Percentiles rank a stretch among this genome's conserved stretches.
Evolutionary conservation across 805 yeast species (phyloP).

Genomic region (Candida ovalis): DNA sequence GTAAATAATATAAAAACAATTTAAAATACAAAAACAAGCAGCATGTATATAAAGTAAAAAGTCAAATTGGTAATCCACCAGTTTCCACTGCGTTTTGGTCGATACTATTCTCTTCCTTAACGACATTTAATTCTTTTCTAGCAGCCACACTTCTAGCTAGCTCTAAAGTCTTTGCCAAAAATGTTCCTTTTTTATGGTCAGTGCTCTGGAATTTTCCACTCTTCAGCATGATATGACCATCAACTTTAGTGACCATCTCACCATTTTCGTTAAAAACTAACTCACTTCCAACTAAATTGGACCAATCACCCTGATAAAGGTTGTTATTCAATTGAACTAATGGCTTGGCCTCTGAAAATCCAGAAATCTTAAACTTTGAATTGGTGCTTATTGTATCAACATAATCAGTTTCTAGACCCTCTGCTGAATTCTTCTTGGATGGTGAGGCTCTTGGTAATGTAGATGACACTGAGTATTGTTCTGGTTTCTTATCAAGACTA

Average conservation of each 20-base stretch:
- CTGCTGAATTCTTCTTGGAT: constrained; percentile 5
- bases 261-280: constrained; percentile 35
- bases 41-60: not conserved
- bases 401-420: constrained; percentile 6
- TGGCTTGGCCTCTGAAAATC: constrained; percentile 52
- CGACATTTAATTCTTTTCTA: constrained; percentile 1
- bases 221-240: constrained; percentile 27
- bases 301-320: constrained; percentile 75
- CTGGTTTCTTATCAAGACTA: constrained; percentile 13
- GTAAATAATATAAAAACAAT: not conserved
- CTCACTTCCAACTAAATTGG: constrained; percentile 73
- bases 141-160: constrained; percentile 17
- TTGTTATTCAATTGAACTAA: constrained; percentile 53
- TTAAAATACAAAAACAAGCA: constrained; percentile 1
- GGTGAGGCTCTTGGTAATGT: not conserved
- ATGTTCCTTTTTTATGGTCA: constrained; percentile 19
- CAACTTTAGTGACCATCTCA: constrained; percentile 28
- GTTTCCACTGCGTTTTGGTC: not conserved
- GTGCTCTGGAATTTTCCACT: constrained; percentile 29
- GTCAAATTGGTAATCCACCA: not conserved
- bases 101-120: not conserved
- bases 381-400: constrained; percentile 3
- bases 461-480: not conserved
- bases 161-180: constrained; percentile 22
- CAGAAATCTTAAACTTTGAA: constrained; percentile 44